Evolutionary conservation across 306 rosid species (phyloP).

Genomic region (Trifolium dubium): DNA sequence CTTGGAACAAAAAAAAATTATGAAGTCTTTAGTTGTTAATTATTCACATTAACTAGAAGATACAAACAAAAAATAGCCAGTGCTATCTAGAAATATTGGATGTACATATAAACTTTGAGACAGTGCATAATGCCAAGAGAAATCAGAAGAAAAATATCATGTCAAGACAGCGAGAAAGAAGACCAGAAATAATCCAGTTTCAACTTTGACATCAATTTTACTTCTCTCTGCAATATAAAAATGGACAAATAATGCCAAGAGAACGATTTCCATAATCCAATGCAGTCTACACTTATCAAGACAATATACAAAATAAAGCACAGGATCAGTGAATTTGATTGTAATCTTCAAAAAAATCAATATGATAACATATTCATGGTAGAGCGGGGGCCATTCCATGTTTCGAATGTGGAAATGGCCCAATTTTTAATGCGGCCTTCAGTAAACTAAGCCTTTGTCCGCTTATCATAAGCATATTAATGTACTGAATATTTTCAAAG

Average conservation of each 20-base stretch:
- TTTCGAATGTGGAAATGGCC: neutral
- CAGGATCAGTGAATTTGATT: neutral
- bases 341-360: neutral
- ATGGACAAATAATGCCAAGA: slow-evolving; percentile 17
- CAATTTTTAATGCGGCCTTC: neutral
- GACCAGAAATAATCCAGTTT: slow-evolving; percentile 2
- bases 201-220: slow-evolving; percentile 7
- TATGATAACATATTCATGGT: neutral
- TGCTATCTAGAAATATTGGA: slow-evolving; percentile 14
- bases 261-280: neutral
- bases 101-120: slow-evolving; percentile 27
- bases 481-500: neutral
- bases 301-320: slow-evolving; percentile 19
- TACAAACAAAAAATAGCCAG: slow-evolving; percentile 16
- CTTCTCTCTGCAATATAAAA: slow-evolving; percentile 15
- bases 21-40: slow-evolving; percentile 21
- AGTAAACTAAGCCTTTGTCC: neutral
- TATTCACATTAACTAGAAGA: slow-evolving; percentile 8
- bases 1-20: slow-evolving; percentile 47
- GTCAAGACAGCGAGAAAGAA: neutral
- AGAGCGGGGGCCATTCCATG: neutral
- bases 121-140: too few relatives aligned
- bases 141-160: neutral
- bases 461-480: neutral
- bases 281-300: slow-evolving; percentile 19